These are phyloP conservation scores for Echium plantagineum DNA, from an alignment of 257 asterid genomes.

Conservation along the genomic window DNA sequence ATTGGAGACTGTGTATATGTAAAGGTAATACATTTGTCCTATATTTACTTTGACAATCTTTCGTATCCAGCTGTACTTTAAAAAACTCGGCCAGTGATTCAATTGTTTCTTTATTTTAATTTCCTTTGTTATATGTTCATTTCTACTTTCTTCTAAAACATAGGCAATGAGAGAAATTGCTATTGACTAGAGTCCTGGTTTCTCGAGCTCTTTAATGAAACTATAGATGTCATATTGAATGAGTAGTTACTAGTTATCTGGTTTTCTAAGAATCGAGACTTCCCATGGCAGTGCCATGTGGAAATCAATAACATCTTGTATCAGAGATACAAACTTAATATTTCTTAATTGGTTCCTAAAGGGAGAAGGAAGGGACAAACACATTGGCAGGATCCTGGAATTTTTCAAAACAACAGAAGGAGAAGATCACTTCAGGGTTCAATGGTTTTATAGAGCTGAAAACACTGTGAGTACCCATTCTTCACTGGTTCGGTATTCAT, in stretches of 20 bases:
- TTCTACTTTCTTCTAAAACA: too few relatives aligned
- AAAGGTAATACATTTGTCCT: conserved; percentile 31
- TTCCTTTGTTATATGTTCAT: too few relatives aligned
- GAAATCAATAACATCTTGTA: conserved; percentile 43
- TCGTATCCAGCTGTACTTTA: not conserved
- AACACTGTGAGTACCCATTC: conserved; percentile 56
- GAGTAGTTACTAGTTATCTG: not conserved
- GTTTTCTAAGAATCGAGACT: conserved; percentile 6
- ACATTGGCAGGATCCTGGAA: conserved; percentile 73
- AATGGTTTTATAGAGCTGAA: conserved; percentile 88
- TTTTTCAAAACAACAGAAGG: conserved; percentile 64
- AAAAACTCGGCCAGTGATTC: too few relatives aligned
- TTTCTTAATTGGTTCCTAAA: conserved; percentile 66
- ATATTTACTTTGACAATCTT: not conserved
- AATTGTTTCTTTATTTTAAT: too few relatives aligned
- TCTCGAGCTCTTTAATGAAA: too few relatives aligned
- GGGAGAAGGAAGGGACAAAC: conserved; percentile 75
- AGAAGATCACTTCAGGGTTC: conserved; percentile 80
- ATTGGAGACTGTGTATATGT: conserved; percentile 71
- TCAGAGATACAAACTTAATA: conserved; percentile 47
- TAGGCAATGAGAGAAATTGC: too few relatives aligned
- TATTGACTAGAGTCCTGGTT: too few relatives aligned
- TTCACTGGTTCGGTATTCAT: not conserved
- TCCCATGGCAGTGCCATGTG: conserved; percentile 25
- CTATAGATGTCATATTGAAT: too few relatives aligned